Evolutionary conservation across 2,329 filamentous ascomycete species (phyloP).

Genomic region (Pseudophaeomoniella oleicola): DNA sequence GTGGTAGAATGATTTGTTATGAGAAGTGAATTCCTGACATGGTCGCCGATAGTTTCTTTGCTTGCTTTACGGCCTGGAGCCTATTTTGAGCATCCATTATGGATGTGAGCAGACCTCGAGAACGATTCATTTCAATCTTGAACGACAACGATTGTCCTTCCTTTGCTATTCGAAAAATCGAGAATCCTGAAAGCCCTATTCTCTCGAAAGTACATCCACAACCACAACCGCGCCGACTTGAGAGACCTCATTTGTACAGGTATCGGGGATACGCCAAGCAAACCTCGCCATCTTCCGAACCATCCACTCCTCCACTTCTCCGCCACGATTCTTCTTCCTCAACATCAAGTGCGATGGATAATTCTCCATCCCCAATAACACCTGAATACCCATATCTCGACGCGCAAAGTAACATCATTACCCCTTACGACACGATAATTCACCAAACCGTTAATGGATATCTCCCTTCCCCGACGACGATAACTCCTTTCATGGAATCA

Average conservation of each 20-base stretch:
- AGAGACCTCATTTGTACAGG: neutral
- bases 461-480: constrained; percentile 11
- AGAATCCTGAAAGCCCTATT: constrained; percentile 5
- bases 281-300: constrained; percentile 7
- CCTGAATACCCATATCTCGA: constrained; percentile 11
- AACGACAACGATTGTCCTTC: constrained; percentile 33
- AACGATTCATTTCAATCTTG: constrained; percentile 23
- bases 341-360: constrained; percentile 13
- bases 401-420: constrained; percentile 3
- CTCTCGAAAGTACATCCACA: neutral
- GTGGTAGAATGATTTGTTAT: too few relatives aligned
- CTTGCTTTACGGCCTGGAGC: constrained; percentile 9
- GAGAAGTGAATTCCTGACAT: too few relatives aligned
- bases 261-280: neutral
- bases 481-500: constrained; percentile 13
- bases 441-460: constrained; percentile 10
- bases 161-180: constrained; percentile 25
- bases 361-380: constrained; percentile 12
- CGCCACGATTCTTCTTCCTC: constrained; percentile 9
- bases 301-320: constrained; percentile 9
- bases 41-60: neutral
- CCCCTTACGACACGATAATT: constrained; percentile 11
- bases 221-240: neutral
- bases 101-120: constrained; percentile 12
- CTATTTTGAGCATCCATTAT: constrained; percentile 11